Percentiles rank a stretch among this genome's conserved stretches.
Conservation (phyloP, 805 yeast genomes). For the Lipomyces orientalis region DNA sequence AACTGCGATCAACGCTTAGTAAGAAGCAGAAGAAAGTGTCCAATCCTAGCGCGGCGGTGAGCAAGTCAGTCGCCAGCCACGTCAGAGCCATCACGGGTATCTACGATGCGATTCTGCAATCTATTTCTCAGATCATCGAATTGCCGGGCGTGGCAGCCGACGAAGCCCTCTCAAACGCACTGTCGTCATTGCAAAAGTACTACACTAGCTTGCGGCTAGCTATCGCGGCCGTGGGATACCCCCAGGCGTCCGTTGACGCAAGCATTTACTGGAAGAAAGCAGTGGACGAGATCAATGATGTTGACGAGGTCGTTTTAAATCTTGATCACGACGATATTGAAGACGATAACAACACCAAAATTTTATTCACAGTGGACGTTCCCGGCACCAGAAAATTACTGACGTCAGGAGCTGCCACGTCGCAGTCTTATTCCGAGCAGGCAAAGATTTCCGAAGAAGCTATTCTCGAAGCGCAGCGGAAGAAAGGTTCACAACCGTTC, state of each 20-base stretch:
- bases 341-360: conserved; percentile 13
- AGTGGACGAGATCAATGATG: conserved; percentile 19
- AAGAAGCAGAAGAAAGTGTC: conserved; percentile 12
- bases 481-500: conserved; percentile 37
- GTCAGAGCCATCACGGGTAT: conserved; percentile 52
- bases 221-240: conserved; percentile 24
- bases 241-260: conserved; percentile 31
- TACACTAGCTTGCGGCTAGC: conserved; percentile 48
- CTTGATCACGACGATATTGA: conserved; percentile 19
- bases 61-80: conserved; percentile 22
- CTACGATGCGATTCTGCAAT: conserved; percentile 57
- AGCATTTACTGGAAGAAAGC: conserved; percentile 34
- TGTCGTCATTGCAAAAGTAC: conserved; percentile 56
- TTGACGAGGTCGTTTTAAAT: conserved; percentile 30
- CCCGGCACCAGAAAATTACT: conserved; percentile 27
- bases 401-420: conserved; percentile 12
- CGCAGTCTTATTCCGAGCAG: conserved; percentile 24
- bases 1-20: conserved; percentile 18
- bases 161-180: conserved; percentile 63
- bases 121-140: conserved; percentile 67
- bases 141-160: conserved; percentile 93
- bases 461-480: conserved; percentile 8
- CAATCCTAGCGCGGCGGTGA: not conserved
- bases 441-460: conserved; percentile 6
- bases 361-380: conserved; percentile 26